phyloP scores from a whole-genome alignment of 306 rosid species.

The Corylus avellana region DNA sequence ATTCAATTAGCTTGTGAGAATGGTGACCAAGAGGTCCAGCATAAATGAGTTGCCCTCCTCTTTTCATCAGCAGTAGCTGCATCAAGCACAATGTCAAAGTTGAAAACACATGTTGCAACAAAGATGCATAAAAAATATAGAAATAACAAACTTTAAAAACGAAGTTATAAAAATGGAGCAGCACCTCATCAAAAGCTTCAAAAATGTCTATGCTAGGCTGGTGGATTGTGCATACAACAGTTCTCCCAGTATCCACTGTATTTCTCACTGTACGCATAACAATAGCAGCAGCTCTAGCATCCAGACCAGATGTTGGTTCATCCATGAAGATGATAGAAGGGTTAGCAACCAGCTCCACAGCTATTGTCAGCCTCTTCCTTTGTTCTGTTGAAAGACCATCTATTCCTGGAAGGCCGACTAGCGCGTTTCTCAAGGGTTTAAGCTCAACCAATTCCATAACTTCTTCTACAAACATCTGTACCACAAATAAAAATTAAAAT shows the following conservation, averaged over 20 bases:
- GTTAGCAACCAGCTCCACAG: constrained; percentile 86
- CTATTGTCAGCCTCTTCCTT: constrained; percentile 85
- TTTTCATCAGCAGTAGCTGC: constrained; percentile 75
- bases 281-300: constrained; percentile 92
- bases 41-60: constrained; percentile 78
- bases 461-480: constrained; percentile 65
- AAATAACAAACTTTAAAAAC: background rate
- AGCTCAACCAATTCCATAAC: constrained; percentile 77
- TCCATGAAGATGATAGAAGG: constrained; percentile 94
- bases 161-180: background rate
- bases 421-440: constrained; percentile 47
- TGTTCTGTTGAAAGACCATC: constrained; percentile 85
- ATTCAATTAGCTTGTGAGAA: constrained; percentile 66
- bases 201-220: constrained; percentile 91
- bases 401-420: constrained; percentile 85
- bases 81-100: background rate
- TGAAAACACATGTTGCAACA: background rate
- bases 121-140: background rate
- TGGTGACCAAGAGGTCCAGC: constrained; percentile 74
- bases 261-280: constrained; percentile 89
- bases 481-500: background rate
- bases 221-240: constrained; percentile 91
- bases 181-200: constrained; percentile 85
- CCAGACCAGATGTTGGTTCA: constrained; percentile 91
- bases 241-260: constrained; percentile 81